A percentile compares a stretch with the other conserved stretches of the same genome.
These are phyloP conservation scores for Leishmania aethiopica DNA, from an alignment of 208 protist genomes.

Conservation along the genomic window DNA sequence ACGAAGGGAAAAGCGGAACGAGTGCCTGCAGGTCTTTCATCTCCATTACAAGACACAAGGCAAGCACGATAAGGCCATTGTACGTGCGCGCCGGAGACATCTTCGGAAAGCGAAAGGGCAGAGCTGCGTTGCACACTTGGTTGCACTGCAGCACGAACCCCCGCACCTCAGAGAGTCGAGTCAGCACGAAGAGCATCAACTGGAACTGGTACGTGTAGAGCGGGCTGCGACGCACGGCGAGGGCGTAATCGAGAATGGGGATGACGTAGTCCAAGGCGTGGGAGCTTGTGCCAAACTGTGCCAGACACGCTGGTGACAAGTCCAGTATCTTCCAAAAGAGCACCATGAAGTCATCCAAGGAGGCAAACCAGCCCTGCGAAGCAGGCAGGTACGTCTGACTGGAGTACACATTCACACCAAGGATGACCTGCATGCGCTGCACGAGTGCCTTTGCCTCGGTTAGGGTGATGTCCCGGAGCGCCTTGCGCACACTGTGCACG, in stretches of 20 bases:
- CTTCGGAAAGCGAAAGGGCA: constrained; percentile 62
- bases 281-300: constrained; percentile 50
- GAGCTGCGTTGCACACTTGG: constrained; percentile 39
- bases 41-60: constrained; percentile 65
- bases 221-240: constrained; percentile 55
- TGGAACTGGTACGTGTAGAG: constrained; percentile 62
- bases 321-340: constrained; percentile 88
- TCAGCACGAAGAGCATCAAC: constrained; percentile 82
- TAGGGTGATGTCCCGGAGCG: constrained; percentile 63
- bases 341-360: constrained; percentile 81
- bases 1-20: constrained; percentile 59
- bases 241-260: constrained; percentile 74
- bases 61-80: constrained; percentile 81
- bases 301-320: constrained; percentile 53
- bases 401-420: constrained; percentile 64
- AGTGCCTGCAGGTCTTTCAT: constrained; percentile 45
- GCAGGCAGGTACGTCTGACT: constrained; percentile 73
- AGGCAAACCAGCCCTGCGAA: constrained; percentile 60
- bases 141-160: constrained; percentile 86
- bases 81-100: constrained; percentile 47
- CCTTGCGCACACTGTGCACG: constrained; percentile 70
- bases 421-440: constrained; percentile 42
- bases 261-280: constrained; percentile 67
- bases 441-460: constrained; percentile 72
- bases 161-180: constrained; percentile 69